These are phyloP conservation scores for Borealophlyctis nickersoniae DNA, from an alignment of 192 early-diverging fungal genomes.

Conservation along the genomic window DNA sequence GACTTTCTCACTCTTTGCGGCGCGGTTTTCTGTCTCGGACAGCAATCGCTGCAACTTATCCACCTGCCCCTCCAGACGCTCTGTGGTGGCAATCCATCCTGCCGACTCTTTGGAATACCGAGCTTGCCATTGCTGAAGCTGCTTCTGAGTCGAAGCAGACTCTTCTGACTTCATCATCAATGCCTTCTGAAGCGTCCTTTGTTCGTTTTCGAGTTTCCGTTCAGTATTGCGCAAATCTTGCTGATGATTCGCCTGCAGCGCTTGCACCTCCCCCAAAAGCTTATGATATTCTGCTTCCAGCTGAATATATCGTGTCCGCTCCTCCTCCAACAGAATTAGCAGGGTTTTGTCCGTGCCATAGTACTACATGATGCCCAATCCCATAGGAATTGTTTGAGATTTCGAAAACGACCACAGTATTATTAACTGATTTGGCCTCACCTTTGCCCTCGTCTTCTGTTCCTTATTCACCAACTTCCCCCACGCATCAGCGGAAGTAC, in stretches of 20 bases:
- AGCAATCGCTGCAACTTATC: conserved; percentile 15
- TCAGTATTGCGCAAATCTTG: conserved; percentile 44
- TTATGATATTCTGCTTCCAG: conserved; percentile 51
- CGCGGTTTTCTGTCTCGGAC: conserved; percentile 18
- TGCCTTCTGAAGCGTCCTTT: conserved; percentile 33
- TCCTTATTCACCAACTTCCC: background rate
- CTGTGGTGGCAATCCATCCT: conserved; percentile 25
- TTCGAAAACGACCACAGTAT: too few relatives aligned
- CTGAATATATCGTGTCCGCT: conserved; percentile 37
- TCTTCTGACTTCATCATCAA: conserved; percentile 42
- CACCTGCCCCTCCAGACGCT: conserved; percentile 29
- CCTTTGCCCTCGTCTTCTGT: conserved; percentile 1
- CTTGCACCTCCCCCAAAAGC: conserved; percentile 46
- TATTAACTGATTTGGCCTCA: background rate
- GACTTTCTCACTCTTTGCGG: conserved; percentile 22
- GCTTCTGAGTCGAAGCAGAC: conserved; percentile 12
- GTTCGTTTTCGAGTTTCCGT: conserved; percentile 23
- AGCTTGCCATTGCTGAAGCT: conserved; percentile 30
- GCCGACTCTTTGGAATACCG: conserved; percentile 26
- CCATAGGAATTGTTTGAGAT: too few relatives aligned
- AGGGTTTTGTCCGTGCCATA: conserved; percentile 42
- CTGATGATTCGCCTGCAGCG: conserved; percentile 44
- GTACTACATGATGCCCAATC: conserved; percentile 2
- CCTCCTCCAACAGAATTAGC: conserved; percentile 45
- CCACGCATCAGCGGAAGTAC: conserved; percentile 9